Base-by-base conservation (phyloP, 2,329 filamentous ascomycete species). In the Whalleya microplaca region DNA sequence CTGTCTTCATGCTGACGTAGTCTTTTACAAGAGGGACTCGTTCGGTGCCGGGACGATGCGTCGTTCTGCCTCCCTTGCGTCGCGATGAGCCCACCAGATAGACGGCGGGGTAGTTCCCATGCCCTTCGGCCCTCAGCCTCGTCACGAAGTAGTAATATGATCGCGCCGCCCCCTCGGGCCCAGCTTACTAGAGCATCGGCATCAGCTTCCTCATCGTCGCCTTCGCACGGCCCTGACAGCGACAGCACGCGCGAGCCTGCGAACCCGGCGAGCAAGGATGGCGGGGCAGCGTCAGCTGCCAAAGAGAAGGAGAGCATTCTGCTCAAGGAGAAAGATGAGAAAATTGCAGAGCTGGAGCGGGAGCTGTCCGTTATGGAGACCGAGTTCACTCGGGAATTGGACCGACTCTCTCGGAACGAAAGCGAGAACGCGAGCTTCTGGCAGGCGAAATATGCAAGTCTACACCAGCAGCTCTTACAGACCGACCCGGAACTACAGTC, bases 401-500 rank as follows among this genome's bases (percentile, higher is more conserved):
- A 83, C 66, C 75, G 74, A 62, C 75, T 85, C 18, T 79, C 76
- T 64, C 75, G 78, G 67, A 76, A 78, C 67, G 83, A 86, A 73
- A 79, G 76, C 71, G 82, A 85, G 69, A 80, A 78, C 48, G 76
- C 82, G 2, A 76, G 76, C 14, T 84, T 82, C 67, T 86, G 84
- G 82, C 83, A 86, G 71, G 70, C 76, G 44, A 84, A 83, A 65
- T 79, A 84, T 70, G 78, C 77, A 55, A 71, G 69, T 29, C 69
- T 85, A 44, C 78, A 84, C 68, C 78, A 81, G 71, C 80, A 80
- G 64, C 80, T 79, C 58, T 69, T 81, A 43, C 75, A 79, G 21
- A 76, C 76, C 3, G 83, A 85, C 63, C 78, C 80, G 16, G 80
- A 84, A 63, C 73, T 85, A 59, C 74, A 80, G 9, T 69, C 84